Evolutionary conservation across 23 red algal genomes (phyloP), one percentile per base, ranked within the genome.

Genomic region (Gracilariopsis chorda): DNA sequence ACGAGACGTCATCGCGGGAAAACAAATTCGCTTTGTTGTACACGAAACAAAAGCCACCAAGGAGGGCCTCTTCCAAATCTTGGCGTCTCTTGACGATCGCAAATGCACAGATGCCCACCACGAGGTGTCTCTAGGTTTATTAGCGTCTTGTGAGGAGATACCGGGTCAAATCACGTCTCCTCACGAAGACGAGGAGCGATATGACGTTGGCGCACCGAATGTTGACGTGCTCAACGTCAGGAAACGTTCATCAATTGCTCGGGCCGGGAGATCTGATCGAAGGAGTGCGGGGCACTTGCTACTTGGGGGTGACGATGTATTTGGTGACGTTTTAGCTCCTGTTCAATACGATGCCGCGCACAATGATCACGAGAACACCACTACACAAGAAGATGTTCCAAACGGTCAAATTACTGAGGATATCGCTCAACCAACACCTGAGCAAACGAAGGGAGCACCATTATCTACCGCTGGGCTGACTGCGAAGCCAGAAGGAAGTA

Each of bases 1-100:
- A 65, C 19, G 37, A 36, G 45, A 88, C 55, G 44, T 88, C 65
- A 88, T 65, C 17, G 12, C 75, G n/a, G 65, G 83, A 30, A 55
- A 52, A 56, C 83, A 88, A 20, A 32, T 88, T 47, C 64, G 83
- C 13, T 88, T 88, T 51, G 83, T 77, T 47, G 83, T 88, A 12
- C 27, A 53, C 13, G 6, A 46, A 13, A 59, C 65, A 61, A 88
- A 88, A 41, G 63, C 83, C 13, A 68, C 83, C 30, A 27, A 55
- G 9, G 41, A 49, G 24, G 83, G 83, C 0, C 29, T 88, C 19
- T 88, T 88, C 41, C 83, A 88, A 34, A 88, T 88, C 36, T 46
- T 74, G 14, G 83, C 65, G 9, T 73, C 62, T 32, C 47, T 88
- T 20, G 62, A 88, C 27, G 23, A 75, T 29, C 11, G 29, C 41